These are phyloP conservation scores for Floccularia luteovirens DNA, from an alignment of 768 basidiomycete species.

Conservation along the genomic window DNA sequence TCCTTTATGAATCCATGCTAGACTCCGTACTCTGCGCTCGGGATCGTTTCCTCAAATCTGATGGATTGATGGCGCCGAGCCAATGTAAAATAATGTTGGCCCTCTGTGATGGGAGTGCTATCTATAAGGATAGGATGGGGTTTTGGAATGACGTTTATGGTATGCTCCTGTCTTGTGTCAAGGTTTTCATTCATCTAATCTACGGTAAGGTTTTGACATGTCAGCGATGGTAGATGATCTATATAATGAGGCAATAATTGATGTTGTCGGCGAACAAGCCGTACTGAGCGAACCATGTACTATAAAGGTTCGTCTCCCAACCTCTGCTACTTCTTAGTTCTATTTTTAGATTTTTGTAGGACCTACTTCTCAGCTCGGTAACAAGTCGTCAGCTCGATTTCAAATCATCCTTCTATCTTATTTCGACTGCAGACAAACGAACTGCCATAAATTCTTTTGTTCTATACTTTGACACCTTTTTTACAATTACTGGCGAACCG, in stretches of 20 bases:
- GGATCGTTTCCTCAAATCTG: slow-evolving; percentile 73
- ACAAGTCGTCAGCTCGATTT: slow-evolving; percentile 75
- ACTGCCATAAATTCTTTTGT: slow-evolving; percentile 74
- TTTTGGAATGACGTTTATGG: slow-evolving; percentile 95
- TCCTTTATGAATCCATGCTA: slow-evolving; percentile 95
- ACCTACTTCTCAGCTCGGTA: slow-evolving; percentile 63
- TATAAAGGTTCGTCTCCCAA: slow-evolving; percentile 50
- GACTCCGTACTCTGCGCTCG: slow-evolving; percentile 89
- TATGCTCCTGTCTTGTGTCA: slow-evolving; percentile 20
- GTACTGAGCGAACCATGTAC: slow-evolving; percentile 54
- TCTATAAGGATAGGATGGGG: slow-evolving; percentile 73
- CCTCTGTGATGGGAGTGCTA: slow-evolving; percentile 68
- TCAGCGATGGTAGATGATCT: slow-evolving; percentile 70
- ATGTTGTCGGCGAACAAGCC: slow-evolving; percentile 62
- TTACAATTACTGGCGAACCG: slow-evolving; percentile 50
- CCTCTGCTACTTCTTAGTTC: background rate
- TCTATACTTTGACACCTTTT: slow-evolving; percentile 95
- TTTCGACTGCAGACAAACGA: slow-evolving; percentile 50
- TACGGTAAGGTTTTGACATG: slow-evolving; percentile 77
- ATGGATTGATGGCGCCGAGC: slow-evolving; percentile 85
- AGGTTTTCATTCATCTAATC: slow-evolving; percentile 1
- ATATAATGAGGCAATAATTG: slow-evolving; percentile 79
- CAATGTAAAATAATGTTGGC: slow-evolving; percentile 83
- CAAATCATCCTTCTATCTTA: slow-evolving; percentile 66
- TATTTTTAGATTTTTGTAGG: slow-evolving; percentile 33